These are phyloP conservation scores for Phaffomyces thermotolerans DNA, from an alignment of 805 yeast genomes.

Conservation along the genomic window DNA sequence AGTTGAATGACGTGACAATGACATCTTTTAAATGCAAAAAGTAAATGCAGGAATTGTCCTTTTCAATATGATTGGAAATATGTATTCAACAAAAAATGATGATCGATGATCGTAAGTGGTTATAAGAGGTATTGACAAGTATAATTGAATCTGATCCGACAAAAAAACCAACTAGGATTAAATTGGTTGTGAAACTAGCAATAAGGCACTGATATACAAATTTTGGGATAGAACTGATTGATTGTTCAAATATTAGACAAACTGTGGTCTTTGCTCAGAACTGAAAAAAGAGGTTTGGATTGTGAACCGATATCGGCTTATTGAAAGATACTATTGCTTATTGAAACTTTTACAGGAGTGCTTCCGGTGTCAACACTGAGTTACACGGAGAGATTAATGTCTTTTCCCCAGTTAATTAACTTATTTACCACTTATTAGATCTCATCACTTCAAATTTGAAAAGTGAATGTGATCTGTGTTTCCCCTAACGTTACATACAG, in stretches of 20 bases:
- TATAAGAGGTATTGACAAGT: not conserved
- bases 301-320: no score
- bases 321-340: no score
- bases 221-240: not conserved
- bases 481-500: not conserved
- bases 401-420: no score
- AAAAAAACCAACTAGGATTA: no score
- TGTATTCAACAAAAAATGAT: not conserved
- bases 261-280: no score
- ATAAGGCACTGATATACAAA: not conserved
- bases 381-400: no score
- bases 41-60: not conserved
- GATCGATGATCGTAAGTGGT: not conserved
- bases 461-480: constrained; percentile 3
- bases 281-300: no score
- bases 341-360: no score
- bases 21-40: not conserved
- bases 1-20: not conserved
- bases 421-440: not conserved
- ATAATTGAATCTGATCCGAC: not conserved
- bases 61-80: not conserved
- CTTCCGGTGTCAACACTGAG: no score
- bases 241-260: not conserved
- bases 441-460: not conserved
- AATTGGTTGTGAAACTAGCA: not conserved